Evolutionary conservation across 148 eudicot species (phyloP).

Genomic region (Pharnaceum exiguum): DNA sequence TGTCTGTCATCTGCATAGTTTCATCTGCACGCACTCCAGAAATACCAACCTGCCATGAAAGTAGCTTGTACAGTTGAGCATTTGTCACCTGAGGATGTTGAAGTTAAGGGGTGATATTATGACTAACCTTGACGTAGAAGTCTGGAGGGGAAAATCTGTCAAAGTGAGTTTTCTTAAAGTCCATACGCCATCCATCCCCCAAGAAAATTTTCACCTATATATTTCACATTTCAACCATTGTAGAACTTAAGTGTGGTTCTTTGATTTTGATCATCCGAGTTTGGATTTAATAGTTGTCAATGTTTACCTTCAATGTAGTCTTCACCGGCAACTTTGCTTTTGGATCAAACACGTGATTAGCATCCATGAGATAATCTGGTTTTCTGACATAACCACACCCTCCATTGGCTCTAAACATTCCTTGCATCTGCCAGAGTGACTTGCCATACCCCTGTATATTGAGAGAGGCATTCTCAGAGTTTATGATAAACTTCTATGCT

Average conservation of each 20-base stretch:
- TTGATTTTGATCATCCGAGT: neutral
- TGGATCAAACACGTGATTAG: conserved; percentile 31
- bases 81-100: neutral
- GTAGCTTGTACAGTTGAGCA: neutral
- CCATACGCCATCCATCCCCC: conserved; percentile 73
- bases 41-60: conserved; percentile 22
- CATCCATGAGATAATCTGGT: conserved; percentile 45
- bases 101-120: neutral
- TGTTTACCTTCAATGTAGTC: conserved; percentile 48
- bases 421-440: conserved; percentile 68
- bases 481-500: neutral
- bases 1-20: conserved; percentile 30
- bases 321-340: conserved; percentile 20
- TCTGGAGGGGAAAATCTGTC: conserved; percentile 70
- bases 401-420: conserved; percentile 73
- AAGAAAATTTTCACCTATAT: conserved; percentile 54
- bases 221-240: neutral
- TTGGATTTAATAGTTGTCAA: neutral
- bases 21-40: conserved; percentile 49
- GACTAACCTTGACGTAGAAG: conserved; percentile 47
- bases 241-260: neutral
- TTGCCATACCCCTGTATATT: conserved; percentile 50
- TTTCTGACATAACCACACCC: conserved; percentile 73
- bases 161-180: conserved; percentile 45
- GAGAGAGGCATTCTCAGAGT: neutral